A percentile compares a stretch with the other conserved stretches of the same genome.
These are phyloP conservation scores for Penicillium sp. DNA, from an alignment of 2,329 filamentous ascomycete genomes.

Conservation along the genomic window DNA sequence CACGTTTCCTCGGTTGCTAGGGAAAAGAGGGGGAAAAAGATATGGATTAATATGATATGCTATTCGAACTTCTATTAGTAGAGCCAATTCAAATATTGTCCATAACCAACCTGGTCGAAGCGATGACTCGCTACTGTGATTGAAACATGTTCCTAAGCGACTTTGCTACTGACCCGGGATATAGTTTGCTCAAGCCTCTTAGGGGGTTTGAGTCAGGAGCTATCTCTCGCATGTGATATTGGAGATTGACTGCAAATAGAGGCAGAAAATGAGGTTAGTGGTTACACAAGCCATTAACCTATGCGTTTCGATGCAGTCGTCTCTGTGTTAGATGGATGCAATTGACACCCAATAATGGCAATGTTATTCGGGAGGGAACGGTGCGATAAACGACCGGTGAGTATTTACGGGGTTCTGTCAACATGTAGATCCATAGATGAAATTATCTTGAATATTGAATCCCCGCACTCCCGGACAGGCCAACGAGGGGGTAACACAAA, in stretches of 20 bases:
- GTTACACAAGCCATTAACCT: conserved; percentile 1
- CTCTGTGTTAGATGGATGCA: not conserved
- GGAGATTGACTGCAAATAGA: not conserved
- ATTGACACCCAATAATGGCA: not conserved
- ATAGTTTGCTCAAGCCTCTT: not conserved
- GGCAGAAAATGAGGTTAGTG: not conserved
- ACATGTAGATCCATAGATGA: conserved; percentile 7
- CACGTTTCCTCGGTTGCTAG: not conserved
- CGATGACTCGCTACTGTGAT: not conserved
- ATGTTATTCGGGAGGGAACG: conserved; percentile 7
- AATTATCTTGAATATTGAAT: conserved; percentile 8
- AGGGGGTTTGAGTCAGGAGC: not conserved
- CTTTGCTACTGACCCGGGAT: not conserved
- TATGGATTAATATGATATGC: not conserved
- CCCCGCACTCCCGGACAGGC: not conserved
- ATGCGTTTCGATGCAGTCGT: not conserved
- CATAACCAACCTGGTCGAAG: not conserved
- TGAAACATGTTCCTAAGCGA: not conserved
- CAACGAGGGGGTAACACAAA: not conserved
- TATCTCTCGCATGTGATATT: conserved; percentile 4
- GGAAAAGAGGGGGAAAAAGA: not conserved
- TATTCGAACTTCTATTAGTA: not conserved
- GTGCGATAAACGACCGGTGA: conserved; percentile 14
- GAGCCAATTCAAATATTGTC: not conserved
- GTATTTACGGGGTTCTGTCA: not conserved